Percentiles rank a stretch among this genome's conserved stretches.
phyloP scores from a whole-genome alignment of 2,329 filamentous ascomycete genomes.

The Penicillium sp. region DNA sequence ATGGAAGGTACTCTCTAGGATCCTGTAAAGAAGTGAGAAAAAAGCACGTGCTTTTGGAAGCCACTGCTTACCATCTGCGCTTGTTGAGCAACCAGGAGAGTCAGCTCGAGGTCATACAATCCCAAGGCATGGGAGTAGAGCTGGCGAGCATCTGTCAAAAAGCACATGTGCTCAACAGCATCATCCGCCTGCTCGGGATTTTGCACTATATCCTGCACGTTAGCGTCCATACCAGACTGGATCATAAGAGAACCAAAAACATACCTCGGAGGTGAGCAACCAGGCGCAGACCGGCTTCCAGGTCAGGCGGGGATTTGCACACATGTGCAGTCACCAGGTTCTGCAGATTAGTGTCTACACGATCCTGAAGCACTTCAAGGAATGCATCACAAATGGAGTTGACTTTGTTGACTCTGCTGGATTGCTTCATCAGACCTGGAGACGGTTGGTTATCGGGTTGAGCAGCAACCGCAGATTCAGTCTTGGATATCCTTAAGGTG shows the following conservation, averaged over 20 bases:
- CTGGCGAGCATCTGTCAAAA: constrained; percentile 87
- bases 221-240: constrained; percentile 8
- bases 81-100: constrained; percentile 88
- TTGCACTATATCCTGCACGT: constrained; percentile 44
- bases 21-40: constrained; percentile 52
- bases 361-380: constrained; percentile 62
- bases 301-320: constrained; percentile 85
- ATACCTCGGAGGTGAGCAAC: constrained; percentile 66
- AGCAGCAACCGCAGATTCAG: constrained; percentile 24
- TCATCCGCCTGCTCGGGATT: constrained; percentile 73
- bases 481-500: constrained; percentile 58
- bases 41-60: background rate
- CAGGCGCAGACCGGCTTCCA: constrained; percentile 77
- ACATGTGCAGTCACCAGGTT: constrained; percentile 94
- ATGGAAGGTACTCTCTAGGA: constrained; percentile 90
- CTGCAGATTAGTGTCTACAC: constrained; percentile 68
- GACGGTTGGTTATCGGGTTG: constrained; percentile 22
- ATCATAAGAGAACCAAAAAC: constrained; percentile 7
- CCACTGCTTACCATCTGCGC: constrained; percentile 66
- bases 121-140: constrained; percentile 89
- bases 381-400: constrained; percentile 88
- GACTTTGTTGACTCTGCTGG: constrained; percentile 59
- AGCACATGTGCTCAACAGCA: constrained; percentile 95
- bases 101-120: constrained; percentile 85
- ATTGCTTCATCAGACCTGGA: constrained; percentile 5